Base-by-base conservation (phyloP, 2,329 filamentous ascomycete species). In the Trichoderma sp. region DNA sequence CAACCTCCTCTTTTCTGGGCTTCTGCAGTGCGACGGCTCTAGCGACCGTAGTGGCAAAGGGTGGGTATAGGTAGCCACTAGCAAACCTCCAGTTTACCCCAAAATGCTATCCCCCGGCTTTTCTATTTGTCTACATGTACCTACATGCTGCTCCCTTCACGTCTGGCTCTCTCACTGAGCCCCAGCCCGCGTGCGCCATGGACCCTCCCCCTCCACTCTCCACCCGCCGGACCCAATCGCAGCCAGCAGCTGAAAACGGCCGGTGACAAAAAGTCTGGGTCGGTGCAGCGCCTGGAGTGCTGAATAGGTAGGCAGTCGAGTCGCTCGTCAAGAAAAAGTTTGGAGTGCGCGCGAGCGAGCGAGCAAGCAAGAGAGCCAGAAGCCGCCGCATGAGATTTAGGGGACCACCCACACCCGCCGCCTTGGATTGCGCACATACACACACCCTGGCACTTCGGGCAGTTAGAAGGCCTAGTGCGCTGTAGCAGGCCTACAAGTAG, bases 11-110 rank as follows among this genome's bases (percentile, higher is more conserved):
- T 28, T 56, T 56, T 34, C 49, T 32, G 59, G 59, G 39, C 59
- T 30, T 37, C 66, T 68, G 66, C 66, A 61, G 56, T 68, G 66
- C 56, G 58, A 68, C 66, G 66, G 49, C 66, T 52, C 56, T 68
- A 68, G 66, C 43, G 65, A 21, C 52, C 46, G 54, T 54, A 32
- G 26, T 59, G 34, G 43, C 24, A 39, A 64, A 39, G 30, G 49
- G 60, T 16, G 28, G 46, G 28, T 30, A 43, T 18, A 37, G n/a
- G 39, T 43, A n/a, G 39, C 56, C 46, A 55, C 52, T 59, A 18
- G 32, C 32, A 28, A 59, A 43, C 34, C 49, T 28, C 59, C 39
- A 32, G 59, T 34, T 43, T 67, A 59, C 55, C 65, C 65, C 65
- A 59, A 59, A 59, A 18, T 60, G 43, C 39, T 43, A 49, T 49